Conservation (phyloP, 139 green algal genomes). For the Chlamydomonas incerta region DNA sequence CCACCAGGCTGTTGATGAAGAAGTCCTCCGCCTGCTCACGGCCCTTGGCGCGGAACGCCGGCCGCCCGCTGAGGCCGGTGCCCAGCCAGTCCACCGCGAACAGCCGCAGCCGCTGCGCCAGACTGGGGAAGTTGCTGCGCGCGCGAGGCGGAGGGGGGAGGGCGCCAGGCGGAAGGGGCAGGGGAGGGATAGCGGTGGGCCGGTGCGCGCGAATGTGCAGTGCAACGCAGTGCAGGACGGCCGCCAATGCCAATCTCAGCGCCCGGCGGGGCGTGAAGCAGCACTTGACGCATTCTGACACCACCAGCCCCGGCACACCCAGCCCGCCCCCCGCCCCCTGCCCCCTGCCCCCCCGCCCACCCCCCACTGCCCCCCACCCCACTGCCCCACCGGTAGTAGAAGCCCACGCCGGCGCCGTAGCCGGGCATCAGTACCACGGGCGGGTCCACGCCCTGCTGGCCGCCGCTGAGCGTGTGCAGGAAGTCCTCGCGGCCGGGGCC, state of each 20-base stretch:
- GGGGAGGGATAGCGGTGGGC: too few species aligned
- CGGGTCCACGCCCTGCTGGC: conserved; percentile 18
- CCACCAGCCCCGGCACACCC: too few species aligned
- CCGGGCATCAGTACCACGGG: conserved; percentile 80
- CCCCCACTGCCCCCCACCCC: neutral
- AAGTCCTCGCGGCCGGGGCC: conserved; percentile 66
- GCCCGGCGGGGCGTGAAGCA: too few species aligned
- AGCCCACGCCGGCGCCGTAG: conserved; percentile 78
- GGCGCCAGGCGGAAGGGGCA: too few species aligned
- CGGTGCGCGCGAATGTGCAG: too few species aligned
- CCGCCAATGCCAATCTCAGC: too few species aligned
- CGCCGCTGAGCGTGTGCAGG: conserved; percentile 75
- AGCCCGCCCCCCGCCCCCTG: too few species aligned
- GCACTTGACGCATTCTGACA: too few species aligned
- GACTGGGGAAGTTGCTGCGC: conserved; percentile 71
- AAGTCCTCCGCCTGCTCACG: conserved; percentile 81
- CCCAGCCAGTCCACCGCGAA: conserved; percentile 87
- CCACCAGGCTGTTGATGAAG: conserved; percentile 79
- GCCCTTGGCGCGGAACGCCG: conserved; percentile 70
- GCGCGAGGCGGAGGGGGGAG: neutral
- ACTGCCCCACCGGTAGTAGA: conserved; percentile 63
- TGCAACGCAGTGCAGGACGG: too few species aligned
- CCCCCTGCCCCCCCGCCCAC: too few species aligned
- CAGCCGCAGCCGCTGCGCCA: conserved; percentile 67
- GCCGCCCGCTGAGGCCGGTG: conserved; percentile 85